Evolutionary conservation across 805 yeast genomes (phyloP), one percentile per base, ranked within the genome.

Genomic region (Saturnispora kantuleensis): DNA sequence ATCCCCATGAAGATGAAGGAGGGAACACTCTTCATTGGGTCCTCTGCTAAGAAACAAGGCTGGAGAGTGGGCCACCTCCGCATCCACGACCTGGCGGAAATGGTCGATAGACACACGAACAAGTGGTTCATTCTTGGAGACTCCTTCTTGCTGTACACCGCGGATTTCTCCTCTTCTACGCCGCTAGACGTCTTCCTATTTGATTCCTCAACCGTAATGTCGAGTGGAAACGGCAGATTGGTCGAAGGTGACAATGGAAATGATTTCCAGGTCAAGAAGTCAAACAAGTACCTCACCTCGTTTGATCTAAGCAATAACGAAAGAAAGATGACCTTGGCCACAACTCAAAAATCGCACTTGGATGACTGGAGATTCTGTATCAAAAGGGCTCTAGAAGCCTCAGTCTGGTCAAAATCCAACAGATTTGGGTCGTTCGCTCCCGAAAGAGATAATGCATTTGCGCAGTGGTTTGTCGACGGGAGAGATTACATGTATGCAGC

Each of bases 401-500:
- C 93, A 0, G 63, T 73, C 2, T 93, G 97, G 96, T 66, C 87
- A 0, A 71, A 75, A 47, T 65, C 65, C 4, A 76, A 93, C 50
- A 68, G 98, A 48, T 94, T 94, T 64, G 79, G 70, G 6, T 84
- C 96, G 43, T 94, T 85, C 73, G 96, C 97, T 0, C 99, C 99
- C 0, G 78, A 90, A 0, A 69, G 99, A 52, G 63, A 77, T 17
- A 78, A 87, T 52, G 85, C 86, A 47, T 84, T 77, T 65, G 96
- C 96, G 10, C 96, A 93, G 60, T 90, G 95, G 93, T 81, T 93
- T 66, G 97, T 93, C 4, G 99, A 93, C 64, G 67, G 60, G 18
- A 72, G 99, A 56, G 99, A 93, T 62, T 85, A 93, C 61, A 83
- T 87, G 67, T 93, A 97, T 97, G 94, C 97, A 1, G 79, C 88